Evolutionary conservation across 2,329 filamentous ascomycete genomes (phyloP), one percentile per base, ranked within the genome.

Genomic region (Epichloe uncinata): DNA sequence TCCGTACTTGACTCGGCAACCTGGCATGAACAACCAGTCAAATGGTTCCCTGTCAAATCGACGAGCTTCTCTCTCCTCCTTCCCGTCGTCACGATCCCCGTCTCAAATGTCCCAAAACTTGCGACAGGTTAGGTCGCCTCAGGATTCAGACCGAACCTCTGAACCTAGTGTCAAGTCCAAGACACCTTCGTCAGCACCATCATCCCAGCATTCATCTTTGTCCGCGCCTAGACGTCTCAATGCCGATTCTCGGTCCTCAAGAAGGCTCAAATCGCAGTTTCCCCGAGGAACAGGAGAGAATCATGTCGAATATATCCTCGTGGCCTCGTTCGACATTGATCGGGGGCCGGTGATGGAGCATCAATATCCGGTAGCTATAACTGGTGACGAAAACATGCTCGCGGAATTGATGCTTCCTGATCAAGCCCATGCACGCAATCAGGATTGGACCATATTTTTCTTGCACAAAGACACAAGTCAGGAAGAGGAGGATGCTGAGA

Each of bases 381-480:
- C 89, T 47, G 91, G 93, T 34, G 91, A 98, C 64, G 93, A 98
- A 70, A 85, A 95, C 61, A 97, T 97, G 90, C 70, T 98, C 62
- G 93, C 93, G 6, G 93, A 98, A 72, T 79, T 98, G 61, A 98
- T 98, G 93, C 72, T 98, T 64, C 93, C 93, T 0, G 93, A 98
- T 67, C 91, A 97, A 68, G 89, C 91, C 20, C 93, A 98, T 69
- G 82, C 93, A 53, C 81, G 93, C 38, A 91, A 86, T 61, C 90
- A 97, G 68, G 93, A 98, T 66, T 98, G 93, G 93, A 98, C 93
- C 41, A 95, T 97, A 50, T 98, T 98, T 72, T 98, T 98, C 64
- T 66, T 98, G 50, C 93, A 98, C 70, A 97, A 97, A 66, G 93
- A 98, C 65, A 87, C 84, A 3, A 90, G 81, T 53, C 81, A 84